Evolutionary conservation across 2,329 filamentous ascomycete genomes (phyloP).

Genomic region (Dryadomyces quercus-mongolicae): DNA sequence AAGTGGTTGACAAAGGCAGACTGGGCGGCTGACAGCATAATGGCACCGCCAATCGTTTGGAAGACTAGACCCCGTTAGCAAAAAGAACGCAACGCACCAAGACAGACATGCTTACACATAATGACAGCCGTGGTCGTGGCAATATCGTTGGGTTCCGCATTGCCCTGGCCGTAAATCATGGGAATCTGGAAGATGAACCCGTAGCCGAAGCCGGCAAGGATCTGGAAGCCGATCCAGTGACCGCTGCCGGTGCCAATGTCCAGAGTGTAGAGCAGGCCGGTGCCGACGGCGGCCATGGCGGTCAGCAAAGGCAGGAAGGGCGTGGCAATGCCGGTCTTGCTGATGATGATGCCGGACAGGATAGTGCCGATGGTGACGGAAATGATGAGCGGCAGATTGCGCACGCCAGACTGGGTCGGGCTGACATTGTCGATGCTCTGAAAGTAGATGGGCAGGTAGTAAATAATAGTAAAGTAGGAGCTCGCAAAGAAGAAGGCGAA

Average conservation of each 20-base stretch:
- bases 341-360: constrained; percentile 21
- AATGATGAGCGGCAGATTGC: constrained; percentile 28
- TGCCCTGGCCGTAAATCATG: constrained; percentile 24
- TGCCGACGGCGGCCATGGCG: constrained; percentile 22
- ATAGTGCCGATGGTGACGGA: constrained; percentile 24
- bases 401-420: constrained; percentile 24
- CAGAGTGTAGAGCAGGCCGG: constrained; percentile 26
- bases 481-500: constrained; percentile 30
- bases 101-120: constrained; percentile 10
- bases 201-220: constrained; percentile 31
- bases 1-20: constrained; percentile 26
- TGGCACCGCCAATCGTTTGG: constrained; percentile 33
- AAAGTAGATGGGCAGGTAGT: constrained; percentile 40
- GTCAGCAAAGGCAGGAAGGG: constrained; percentile 25
- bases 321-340: constrained; percentile 18
- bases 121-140: constrained; percentile 26
- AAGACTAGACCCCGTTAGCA: constrained; percentile 6
- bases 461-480: constrained; percentile 28
- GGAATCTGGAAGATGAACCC: constrained; percentile 33
- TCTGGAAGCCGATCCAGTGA: constrained; percentile 35
- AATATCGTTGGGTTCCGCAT: constrained; percentile 21
- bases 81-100: constrained; percentile 8
- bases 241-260: constrained; percentile 18
- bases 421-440: constrained; percentile 30
- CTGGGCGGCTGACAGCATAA: constrained; percentile 32